Base-by-base conservation (phyloP, 768 basidiomycete genomes). In the Hortiboletus flavorubellus region DNA sequence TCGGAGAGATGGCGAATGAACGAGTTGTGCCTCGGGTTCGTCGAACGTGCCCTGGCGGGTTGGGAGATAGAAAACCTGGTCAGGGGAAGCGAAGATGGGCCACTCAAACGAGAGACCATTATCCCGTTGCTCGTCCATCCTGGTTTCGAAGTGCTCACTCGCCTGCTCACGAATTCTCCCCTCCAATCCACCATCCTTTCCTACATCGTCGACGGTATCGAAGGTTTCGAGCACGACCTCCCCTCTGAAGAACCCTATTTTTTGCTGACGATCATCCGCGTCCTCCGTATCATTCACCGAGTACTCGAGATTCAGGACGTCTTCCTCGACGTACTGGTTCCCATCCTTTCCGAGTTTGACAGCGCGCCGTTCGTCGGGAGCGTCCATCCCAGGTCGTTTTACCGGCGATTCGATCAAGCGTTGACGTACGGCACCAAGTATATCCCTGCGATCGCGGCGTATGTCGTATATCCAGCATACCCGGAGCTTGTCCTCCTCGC, bases 1-100 rank as follows among this genome's bases (percentile, higher is more conserved):
- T 83, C 83, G 12, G 93, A 98, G 64, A 74, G 87, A 56, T 98
- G 93, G 93, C 78, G 84, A 62, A 86, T 90, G 68, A 89, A 93
- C 51, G 93, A 95, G 59, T 77, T 87, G 0, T 91, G 89, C 51
- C 75, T 98, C 42, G 84, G 82, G 55, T 96, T 91, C 66, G 79
- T 96, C 53, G 96, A 98, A 65, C 84, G 89, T 37, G 83, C 85
- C 26, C 73, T 98, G 35, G 89, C 87, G 0, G 85, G 85, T 62
- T 94, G 89, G 70, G 86, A 93, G 64, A 75, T 96, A 46, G 87
- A 91, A 62, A 80, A 80, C 3, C 74, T 97, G 16, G 76, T 91
- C 23, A 75, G 80, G 8, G 72, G 76, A 43, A 73, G 75, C 2
- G 85, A 89, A 52, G 82, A 82, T n/a, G 69, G 73, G 6, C 64